These are phyloP conservation scores for Eragrostis tef DNA, from an alignment of 202 grass and related monocot species.

Conservation along the genomic window DNA sequence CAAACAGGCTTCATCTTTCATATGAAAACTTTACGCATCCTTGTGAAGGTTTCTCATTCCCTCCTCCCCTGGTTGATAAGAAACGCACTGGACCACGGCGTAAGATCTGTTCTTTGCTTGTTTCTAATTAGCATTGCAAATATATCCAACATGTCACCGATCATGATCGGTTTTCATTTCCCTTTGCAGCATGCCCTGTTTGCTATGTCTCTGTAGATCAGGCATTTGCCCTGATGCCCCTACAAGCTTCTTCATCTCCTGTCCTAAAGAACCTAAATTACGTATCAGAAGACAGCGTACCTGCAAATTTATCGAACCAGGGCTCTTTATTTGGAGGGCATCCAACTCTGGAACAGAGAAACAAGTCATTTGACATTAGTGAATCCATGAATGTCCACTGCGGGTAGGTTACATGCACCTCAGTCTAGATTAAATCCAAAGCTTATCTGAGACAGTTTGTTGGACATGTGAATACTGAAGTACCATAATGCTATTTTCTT, in stretches of 20 bases:
- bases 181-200: slow-evolving; percentile 75
- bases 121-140: background rate
- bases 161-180: slow-evolving; percentile 35
- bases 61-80: slow-evolving; percentile 74
- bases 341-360: slow-evolving; percentile 80
- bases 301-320: slow-evolving; percentile 58
- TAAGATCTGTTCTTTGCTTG: slow-evolving; percentile 53
- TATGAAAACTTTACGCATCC: slow-evolving; percentile 57
- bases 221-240: slow-evolving; percentile 76
- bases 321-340: slow-evolving; percentile 77
- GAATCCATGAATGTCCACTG: slow-evolving; percentile 92
- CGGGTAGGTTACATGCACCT: slow-evolving; percentile 65
- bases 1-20: slow-evolving; percentile 53
- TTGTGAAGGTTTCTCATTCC: slow-evolving; percentile 76
- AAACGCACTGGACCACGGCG: slow-evolving; percentile 90
- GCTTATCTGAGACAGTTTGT: no score
- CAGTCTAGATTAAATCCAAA: background rate
- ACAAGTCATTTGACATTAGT: slow-evolving; percentile 76
- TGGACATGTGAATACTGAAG: slow-evolving; percentile 26
- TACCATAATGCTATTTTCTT: slow-evolving; percentile 28
- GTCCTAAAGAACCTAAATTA: slow-evolving; percentile 74
- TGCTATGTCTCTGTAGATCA: slow-evolving; percentile 87
- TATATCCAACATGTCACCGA: slow-evolving; percentile 1
- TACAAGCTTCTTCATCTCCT: slow-evolving; percentile 61
- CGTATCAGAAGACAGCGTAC: slow-evolving; percentile 60